These are phyloP conservation scores for Verticillium longisporum DNA, from an alignment of 2,329 filamentous ascomycete genomes.

Conservation along the genomic window DNA sequence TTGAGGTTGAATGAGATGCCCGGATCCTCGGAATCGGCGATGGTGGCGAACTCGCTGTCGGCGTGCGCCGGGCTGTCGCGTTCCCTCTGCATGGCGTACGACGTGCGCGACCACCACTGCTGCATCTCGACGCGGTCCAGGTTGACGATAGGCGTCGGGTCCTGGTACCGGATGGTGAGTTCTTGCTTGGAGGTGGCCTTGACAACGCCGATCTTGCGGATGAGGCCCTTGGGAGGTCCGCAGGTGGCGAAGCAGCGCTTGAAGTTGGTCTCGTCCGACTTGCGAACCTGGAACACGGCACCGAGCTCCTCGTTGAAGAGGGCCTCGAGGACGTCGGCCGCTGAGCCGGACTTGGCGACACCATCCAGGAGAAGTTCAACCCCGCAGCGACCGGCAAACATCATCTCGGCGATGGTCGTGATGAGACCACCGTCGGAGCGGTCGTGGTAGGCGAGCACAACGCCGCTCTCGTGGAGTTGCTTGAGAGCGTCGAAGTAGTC, in stretches of 20 bases:
- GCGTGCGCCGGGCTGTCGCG: constrained; percentile 85
- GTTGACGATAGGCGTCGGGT: constrained; percentile 56
- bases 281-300: constrained; percentile 90
- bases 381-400: constrained; percentile 91
- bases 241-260: constrained; percentile 86
- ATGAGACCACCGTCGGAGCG: constrained; percentile 88
- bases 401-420: constrained; percentile 91
- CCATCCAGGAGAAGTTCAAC: constrained; percentile 78
- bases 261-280: constrained; percentile 77
- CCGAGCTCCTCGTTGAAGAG: constrained; percentile 97
- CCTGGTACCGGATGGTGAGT: constrained; percentile 67
- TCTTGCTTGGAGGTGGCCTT: constrained; percentile 64
- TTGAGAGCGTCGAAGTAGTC: constrained; percentile 87
- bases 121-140: constrained; percentile 69
- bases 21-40: constrained; percentile 69
- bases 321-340: constrained; percentile 62
- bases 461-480: constrained; percentile 50
- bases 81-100: constrained; percentile 82
- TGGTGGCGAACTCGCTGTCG: constrained; percentile 71
- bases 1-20: constrained; percentile 80
- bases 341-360: constrained; percentile 54
- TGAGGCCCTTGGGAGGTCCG: constrained; percentile 72
- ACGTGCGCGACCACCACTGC: constrained; percentile 82
- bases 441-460: constrained; percentile 90
- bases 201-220: constrained; percentile 78